A percentile compares a stretch with the other conserved stretches of the same genome.
phyloP scores from a whole-genome alignment of 1,139 yeast species.

The Suhomyces terraborum region DNA sequence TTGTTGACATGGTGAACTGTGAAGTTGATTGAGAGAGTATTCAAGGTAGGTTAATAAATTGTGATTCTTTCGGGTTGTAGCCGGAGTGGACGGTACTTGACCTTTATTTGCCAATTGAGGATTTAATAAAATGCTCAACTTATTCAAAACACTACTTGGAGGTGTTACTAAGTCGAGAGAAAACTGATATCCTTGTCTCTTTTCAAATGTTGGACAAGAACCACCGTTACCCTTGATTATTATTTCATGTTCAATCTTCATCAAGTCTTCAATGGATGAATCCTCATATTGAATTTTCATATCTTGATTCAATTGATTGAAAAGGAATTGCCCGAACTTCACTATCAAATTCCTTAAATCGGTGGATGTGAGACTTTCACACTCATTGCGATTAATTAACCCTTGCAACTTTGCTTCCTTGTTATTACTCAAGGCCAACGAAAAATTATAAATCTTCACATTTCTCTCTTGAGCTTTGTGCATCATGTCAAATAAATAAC shows the following conservation, averaged over 20 bases:
- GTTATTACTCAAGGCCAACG: constrained; percentile 46
- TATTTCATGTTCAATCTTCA: constrained; percentile 41
- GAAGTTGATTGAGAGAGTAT: constrained; percentile 23
- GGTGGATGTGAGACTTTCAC: constrained; percentile 36
- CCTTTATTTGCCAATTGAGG: constrained; percentile 15
- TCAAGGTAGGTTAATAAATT: constrained; percentile 27
- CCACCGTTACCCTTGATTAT: constrained; percentile 41
- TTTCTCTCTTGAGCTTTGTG: constrained; percentile 70
- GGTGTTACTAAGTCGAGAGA: constrained; percentile 42
- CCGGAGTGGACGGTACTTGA: constrained; percentile 16
- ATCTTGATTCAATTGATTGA: constrained; percentile 48
- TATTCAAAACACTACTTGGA: constrained; percentile 29
- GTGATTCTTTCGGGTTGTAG: constrained; percentile 23
- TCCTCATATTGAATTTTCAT: constrained; percentile 35
- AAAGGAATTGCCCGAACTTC: constrained; percentile 59
- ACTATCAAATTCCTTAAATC: constrained; percentile 48
- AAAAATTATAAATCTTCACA: constrained; percentile 76
- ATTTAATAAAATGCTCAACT: constrained; percentile 28
- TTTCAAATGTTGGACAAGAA: constrained; percentile 39
- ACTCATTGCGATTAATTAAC: constrained; percentile 53
- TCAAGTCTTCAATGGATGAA: constrained; percentile 24
- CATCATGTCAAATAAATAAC: constrained; percentile 90
- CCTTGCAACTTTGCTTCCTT: constrained; percentile 51
- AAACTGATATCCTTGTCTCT: constrained; percentile 32
- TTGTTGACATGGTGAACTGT: constrained; percentile 21